These are phyloP conservation scores for Cutaneotrichosporon cavernicola DNA, from an alignment of 1,284 basidiomycete species.

Conservation along the genomic window DNA sequence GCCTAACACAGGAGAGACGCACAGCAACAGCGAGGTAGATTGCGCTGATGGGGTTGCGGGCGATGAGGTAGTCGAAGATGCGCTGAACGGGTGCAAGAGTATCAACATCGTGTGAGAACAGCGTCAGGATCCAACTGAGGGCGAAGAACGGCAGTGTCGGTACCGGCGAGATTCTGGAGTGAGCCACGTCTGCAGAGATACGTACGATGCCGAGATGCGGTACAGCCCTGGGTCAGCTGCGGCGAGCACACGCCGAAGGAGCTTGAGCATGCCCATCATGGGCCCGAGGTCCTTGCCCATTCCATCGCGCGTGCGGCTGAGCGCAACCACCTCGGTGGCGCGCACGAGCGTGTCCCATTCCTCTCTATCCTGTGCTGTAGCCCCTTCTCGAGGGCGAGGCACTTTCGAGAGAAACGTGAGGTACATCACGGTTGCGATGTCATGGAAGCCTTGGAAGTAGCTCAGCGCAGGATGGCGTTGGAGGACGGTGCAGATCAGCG, in stretches of 20 bases:
- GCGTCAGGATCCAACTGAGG: slow-evolving; percentile 81
- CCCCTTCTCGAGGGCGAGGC: slow-evolving; percentile 7
- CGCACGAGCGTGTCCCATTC: slow-evolving; percentile 64
- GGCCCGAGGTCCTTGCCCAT: slow-evolving; percentile 84
- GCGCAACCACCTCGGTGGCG: slow-evolving; percentile 59
- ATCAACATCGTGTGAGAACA: slow-evolving; percentile 87
- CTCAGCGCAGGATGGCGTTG: slow-evolving; percentile 67
- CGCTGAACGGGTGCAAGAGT: slow-evolving; percentile 79
- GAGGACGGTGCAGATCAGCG: slow-evolving; percentile 73
- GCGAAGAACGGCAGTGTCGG: slow-evolving; percentile 61
- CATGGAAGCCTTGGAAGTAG: slow-evolving; percentile 95
- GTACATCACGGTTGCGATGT: slow-evolving; percentile 81
- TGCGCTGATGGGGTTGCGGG: slow-evolving; percentile 72
- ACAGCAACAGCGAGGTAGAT: slow-evolving; percentile 82
- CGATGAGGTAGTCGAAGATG: slow-evolving; percentile 81
- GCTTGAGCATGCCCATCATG: slow-evolving; percentile 76
- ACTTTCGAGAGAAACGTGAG: slow-evolving; percentile 61
- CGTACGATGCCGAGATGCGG: slow-evolving; percentile 57
- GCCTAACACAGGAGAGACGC: slow-evolving; percentile 43
- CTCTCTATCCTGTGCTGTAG: slow-evolving; percentile 29
- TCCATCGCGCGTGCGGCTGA: slow-evolving; percentile 80
- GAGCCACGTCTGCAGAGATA: not conserved
- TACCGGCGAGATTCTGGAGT: slow-evolving; percentile 40
- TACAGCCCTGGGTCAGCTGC: slow-evolving; percentile 71
- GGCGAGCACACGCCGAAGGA: slow-evolving; percentile 68